phyloP scores from a whole-genome alignment of 2,329 filamentous ascomycete species.

The Alternaria ethzedia region DNA sequence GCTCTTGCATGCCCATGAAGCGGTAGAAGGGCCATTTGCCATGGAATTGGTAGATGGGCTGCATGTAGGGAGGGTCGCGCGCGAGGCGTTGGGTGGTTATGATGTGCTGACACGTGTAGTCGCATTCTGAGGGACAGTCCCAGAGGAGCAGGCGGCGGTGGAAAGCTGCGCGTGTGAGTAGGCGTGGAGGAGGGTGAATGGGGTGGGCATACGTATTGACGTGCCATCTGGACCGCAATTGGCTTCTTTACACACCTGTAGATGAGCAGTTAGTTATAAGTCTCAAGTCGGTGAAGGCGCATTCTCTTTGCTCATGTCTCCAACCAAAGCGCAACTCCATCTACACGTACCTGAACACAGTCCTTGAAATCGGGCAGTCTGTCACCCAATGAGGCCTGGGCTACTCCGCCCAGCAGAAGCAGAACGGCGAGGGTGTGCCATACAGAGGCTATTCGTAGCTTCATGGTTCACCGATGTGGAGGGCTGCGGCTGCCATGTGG shows the following conservation, averaged over 20 bases:
- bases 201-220: constrained; percentile 69
- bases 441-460: constrained; percentile 24
- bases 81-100: constrained; percentile 75
- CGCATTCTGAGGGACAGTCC: constrained; percentile 92
- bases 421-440: constrained; percentile 35
- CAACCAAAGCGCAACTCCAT: not conserved
- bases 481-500: not conserved
- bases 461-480: constrained; percentile 29
- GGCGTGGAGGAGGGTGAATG: not conserved
- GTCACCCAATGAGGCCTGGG: constrained; percentile 80
- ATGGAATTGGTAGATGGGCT: constrained; percentile 87
- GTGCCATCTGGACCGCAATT: constrained; percentile 74
- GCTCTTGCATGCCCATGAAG: constrained; percentile 91
- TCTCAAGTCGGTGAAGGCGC: not conserved
- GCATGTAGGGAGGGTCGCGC: constrained; percentile 66
- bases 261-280: constrained; percentile 17
- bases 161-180: constrained; percentile 64
- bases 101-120: constrained; percentile 97
- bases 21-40: constrained; percentile 98
- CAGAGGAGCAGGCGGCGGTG: constrained; percentile 87
- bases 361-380: constrained; percentile 83
- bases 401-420: constrained; percentile 41
- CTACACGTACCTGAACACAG: constrained; percentile 74
- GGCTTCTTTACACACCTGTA: constrained; percentile 76
- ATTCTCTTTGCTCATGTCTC: not conserved